Evolutionary conservation across 2,329 filamentous ascomycete genomes (phyloP), one percentile per base, ranked within the genome.

Genomic region (Harringtonia lauricola): DNA sequence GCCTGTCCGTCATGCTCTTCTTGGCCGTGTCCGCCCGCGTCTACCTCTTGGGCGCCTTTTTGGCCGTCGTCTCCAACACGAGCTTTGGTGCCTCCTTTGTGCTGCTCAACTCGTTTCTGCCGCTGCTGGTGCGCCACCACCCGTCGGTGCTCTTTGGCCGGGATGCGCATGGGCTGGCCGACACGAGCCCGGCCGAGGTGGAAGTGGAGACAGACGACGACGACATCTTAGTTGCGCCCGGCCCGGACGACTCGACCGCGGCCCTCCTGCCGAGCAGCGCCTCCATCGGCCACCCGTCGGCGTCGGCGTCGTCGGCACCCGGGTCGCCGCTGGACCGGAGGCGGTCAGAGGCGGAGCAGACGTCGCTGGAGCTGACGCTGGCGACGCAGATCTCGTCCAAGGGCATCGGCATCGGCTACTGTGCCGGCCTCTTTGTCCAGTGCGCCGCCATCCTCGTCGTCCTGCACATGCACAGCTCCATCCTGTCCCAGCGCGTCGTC

Each of bases 61-160:
- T 95, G 47, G 89, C 92, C 26, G 86, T 96, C 51, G 68, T 96
- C 40, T 85, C 89, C 30, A 96, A 96, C 59, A 94, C 87, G 1
- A 90, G 87, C 36, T 94, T 95, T 57, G 92, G 92, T 19, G 88
- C 89, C 15, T 95, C 88, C 0, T 96, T 95, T 60, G 92, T 98
- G 3, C 72, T 98, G 13, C 68, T 98, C 37, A 98, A 98, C 64
- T 95, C 89, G 1, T 98, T 95, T 56, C 68, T 98, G 36, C 92
- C 92, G 0, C 69, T 98, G 9, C 72, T 98, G 10, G 92, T 96
- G 45, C 78, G 90, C 38, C 80, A 94, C 57, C 88, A 96, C 60
- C 82, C 85, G 1, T 66, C 67, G 15, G 47, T 70, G 3, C 17
- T 46, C 10, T 39, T 40, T 22, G 34, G 39, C 9, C 19, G 3